Evolutionary conservation across 805 yeast species (phyloP).

Genomic region (Alloascoidea hylecoeti): DNA sequence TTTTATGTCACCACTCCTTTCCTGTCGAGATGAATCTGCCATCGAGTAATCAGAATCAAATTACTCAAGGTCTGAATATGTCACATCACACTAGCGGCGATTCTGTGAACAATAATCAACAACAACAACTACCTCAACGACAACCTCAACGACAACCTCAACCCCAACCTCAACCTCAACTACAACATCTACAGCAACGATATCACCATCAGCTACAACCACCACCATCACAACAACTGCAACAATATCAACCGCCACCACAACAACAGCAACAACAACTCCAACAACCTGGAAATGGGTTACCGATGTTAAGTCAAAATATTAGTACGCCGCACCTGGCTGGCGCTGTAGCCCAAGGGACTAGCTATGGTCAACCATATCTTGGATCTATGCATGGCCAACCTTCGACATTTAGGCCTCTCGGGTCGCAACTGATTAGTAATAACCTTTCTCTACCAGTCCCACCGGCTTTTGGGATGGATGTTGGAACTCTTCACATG

Average conservation of each 20-base stretch:
- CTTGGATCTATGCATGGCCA: background rate
- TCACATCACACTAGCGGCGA: too few species aligned
- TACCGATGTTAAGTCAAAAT: background rate
- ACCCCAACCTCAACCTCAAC: conserved; percentile 2
- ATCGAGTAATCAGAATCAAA: too few species aligned
- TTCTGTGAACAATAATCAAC: too few species aligned
- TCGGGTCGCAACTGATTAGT: background rate
- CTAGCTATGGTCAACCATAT: background rate
- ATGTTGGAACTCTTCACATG: too few species aligned
- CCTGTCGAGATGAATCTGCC: too few species aligned
- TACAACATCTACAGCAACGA: background rate
- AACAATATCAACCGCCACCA: background rate
- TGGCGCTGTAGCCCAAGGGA: background rate
- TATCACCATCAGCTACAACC: background rate
- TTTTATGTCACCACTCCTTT: too few species aligned
- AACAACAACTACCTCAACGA: too few species aligned
- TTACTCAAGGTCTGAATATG: too few species aligned
- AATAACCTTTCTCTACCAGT: background rate
- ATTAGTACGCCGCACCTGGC: background rate
- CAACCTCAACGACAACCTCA: conserved; percentile 1
- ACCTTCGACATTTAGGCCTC: background rate
- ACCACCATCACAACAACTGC: background rate
- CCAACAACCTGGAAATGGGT: background rate
- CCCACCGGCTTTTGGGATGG: too few species aligned
- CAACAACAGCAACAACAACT: background rate